Conservation (phyloP, 2,329 filamentous ascomycete genomes). For the Lojkania enalia region DNA sequence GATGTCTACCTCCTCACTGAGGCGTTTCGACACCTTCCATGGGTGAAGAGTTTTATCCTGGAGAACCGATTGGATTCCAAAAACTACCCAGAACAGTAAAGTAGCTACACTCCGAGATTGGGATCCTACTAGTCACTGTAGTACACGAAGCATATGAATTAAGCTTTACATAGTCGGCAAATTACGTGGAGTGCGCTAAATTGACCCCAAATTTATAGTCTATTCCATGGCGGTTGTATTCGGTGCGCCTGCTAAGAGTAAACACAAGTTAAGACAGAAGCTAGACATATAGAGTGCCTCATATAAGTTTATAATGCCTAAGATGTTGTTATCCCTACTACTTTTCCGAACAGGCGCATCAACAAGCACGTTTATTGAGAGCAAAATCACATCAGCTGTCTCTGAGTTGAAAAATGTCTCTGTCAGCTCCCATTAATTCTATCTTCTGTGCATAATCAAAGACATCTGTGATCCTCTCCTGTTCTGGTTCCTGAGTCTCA, state of each 20-base stretch:
- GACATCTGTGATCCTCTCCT: no score
- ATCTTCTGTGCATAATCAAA: no score
- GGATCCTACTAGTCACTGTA: no score
- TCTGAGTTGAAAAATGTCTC: no score
- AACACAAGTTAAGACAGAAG: conserved; percentile 3
- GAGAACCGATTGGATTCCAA: neutral
- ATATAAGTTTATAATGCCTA: conserved; percentile 1
- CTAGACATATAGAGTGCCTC: conserved; percentile 4
- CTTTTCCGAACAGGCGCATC: conserved; percentile 2
- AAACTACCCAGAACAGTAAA: neutral
- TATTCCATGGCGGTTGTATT: conserved; percentile 9
- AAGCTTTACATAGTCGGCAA: neutral
- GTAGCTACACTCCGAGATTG: no score
- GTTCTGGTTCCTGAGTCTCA: neutral
- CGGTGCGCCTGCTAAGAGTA: conserved; percentile 9
- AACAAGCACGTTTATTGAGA: conserved; percentile 8
- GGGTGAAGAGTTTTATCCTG: conserved; percentile 7
- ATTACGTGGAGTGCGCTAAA: neutral
- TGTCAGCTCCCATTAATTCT: no score
- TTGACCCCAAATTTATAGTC: neutral
- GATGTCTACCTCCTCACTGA: conserved; percentile 12
- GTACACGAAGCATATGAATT: no score
- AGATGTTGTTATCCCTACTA: conserved; percentile 2
- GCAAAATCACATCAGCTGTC: conserved; percentile 3
- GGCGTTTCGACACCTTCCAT: conserved; percentile 8